Evolutionary conservation across 169 alveolate genomes (phyloP).

Genomic region (Eimeria mitis): DNA sequence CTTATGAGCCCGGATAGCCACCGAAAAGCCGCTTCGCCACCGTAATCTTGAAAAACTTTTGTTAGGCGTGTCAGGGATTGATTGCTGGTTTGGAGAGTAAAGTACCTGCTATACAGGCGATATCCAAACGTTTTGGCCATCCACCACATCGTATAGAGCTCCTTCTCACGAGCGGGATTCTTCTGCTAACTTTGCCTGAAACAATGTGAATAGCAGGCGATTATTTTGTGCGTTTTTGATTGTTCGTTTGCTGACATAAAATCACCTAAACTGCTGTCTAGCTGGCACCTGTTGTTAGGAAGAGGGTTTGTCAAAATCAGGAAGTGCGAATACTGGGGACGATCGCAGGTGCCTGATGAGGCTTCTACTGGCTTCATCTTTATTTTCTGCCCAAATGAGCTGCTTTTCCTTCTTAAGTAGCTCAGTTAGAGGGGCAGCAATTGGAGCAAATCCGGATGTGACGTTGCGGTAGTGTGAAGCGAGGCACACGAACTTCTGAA

Average conservation of each 20-base stretch:
- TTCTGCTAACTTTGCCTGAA: not conserved
- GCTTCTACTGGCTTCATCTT: not conserved
- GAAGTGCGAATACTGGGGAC: not conserved
- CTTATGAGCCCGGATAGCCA: too few species aligned
- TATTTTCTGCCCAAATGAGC: not conserved
- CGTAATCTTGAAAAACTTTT: too few species aligned
- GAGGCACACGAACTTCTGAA: not conserved
- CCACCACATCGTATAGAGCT: not conserved
- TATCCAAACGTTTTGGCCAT: too few species aligned
- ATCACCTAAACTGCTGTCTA: not conserved
- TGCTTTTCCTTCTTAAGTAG: not conserved
- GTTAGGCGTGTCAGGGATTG: too few species aligned
- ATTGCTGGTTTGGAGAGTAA: too few species aligned
- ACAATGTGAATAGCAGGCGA: not conserved
- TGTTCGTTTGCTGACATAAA: not conserved
- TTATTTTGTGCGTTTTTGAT: not conserved
- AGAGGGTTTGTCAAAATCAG: not conserved
- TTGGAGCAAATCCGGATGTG: not conserved
- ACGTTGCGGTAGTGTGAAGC: not conserved
- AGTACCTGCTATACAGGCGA: too few species aligned
- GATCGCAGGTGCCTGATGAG: not conserved
- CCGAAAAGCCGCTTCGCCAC: too few species aligned
- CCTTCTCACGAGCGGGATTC: not conserved
- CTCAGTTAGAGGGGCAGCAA: not conserved
- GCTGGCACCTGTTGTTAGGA: not conserved